Evolutionary conservation across 352 stramenopile species (phyloP).

Genomic region (Globisporangium yorkense): DNA sequence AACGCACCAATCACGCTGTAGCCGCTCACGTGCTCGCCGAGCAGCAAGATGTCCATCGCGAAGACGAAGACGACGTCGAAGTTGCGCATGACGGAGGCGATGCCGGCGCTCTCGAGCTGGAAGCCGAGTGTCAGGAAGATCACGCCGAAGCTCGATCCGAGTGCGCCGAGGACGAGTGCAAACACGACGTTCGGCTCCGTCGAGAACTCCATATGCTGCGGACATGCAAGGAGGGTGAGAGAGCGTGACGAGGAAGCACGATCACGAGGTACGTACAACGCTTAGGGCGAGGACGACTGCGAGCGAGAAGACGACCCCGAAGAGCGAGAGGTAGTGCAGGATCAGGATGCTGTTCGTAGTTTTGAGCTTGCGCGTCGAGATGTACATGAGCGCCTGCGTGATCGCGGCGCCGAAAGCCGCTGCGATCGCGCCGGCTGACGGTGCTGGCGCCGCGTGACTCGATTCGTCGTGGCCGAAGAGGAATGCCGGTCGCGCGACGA

Average conservation of each 20-base stretch:
- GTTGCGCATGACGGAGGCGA: conserved; percentile 64
- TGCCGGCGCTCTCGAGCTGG: conserved; percentile 49
- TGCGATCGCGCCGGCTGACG: conserved; percentile 22
- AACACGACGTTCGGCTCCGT: conserved; percentile 24
- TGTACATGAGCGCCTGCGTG: conserved; percentile 44
- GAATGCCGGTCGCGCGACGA: conserved; percentile 50
- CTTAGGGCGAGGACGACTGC: conserved; percentile 22
- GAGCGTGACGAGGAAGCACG: not conserved
- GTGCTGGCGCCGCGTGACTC: conserved; percentile 11
- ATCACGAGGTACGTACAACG: conserved; percentile 18
- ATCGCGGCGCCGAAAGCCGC: conserved; percentile 36
- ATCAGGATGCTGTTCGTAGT: conserved; percentile 27
- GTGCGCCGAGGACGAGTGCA: conserved; percentile 31
- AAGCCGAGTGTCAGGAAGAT: conserved; percentile 54
- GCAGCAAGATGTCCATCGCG: conserved; percentile 35
- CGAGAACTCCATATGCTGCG: conserved; percentile 15
- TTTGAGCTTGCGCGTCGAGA: conserved; percentile 50
- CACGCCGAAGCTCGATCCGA: conserved; percentile 46
- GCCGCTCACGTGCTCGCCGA: conserved; percentile 43
- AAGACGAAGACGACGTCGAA: conserved; percentile 72
- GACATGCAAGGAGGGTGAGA: not conserved
- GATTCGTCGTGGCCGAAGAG: conserved; percentile 26
- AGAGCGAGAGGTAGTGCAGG: conserved; percentile 35
- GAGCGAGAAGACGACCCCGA: conserved; percentile 23
- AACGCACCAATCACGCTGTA: conserved; percentile 52